Conservation (phyloP, 2,329 filamentous ascomycete species). For the Diaporthe sp. region DNA sequence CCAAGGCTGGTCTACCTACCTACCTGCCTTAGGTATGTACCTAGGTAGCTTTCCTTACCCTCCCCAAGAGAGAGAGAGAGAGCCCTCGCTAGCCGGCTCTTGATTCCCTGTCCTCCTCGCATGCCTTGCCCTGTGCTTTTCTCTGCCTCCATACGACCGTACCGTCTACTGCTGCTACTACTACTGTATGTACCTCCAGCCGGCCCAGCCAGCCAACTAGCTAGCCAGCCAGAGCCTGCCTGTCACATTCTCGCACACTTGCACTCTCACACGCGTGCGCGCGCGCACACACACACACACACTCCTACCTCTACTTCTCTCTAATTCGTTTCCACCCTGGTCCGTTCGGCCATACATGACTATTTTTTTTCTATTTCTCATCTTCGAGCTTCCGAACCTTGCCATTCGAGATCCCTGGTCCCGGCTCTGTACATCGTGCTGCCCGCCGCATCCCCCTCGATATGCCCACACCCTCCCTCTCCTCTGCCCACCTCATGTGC, state of each 20-base stretch:
- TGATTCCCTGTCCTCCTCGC: constrained; percentile 32
- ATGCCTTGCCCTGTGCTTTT: neutral
- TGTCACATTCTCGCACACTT: constrained; percentile 20
- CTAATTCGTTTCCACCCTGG: constrained; percentile 34
- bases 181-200: neutral
- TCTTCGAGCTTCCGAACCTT: constrained; percentile 13
- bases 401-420: constrained; percentile 4
- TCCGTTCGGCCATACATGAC: constrained; percentile 36
- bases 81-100: constrained; percentile 32
- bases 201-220: constrained; percentile 13
- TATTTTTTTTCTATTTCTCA: constrained; percentile 24
- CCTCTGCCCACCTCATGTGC: constrained; percentile 35
- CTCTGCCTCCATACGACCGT: constrained; percentile 1
- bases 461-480: constrained; percentile 35
- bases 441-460: constrained; percentile 36
- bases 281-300: neutral
- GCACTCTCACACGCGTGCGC: neutral
- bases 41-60: neutral
- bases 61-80: too few species aligned
- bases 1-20: neutral
- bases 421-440: constrained; percentile 36
- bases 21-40: neutral
- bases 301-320: constrained; percentile 1
- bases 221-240: constrained; percentile 29
- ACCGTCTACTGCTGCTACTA: neutral